phyloP scores from a whole-genome alignment of 208 protist species.

The Leishmania lainsoni region DNA sequence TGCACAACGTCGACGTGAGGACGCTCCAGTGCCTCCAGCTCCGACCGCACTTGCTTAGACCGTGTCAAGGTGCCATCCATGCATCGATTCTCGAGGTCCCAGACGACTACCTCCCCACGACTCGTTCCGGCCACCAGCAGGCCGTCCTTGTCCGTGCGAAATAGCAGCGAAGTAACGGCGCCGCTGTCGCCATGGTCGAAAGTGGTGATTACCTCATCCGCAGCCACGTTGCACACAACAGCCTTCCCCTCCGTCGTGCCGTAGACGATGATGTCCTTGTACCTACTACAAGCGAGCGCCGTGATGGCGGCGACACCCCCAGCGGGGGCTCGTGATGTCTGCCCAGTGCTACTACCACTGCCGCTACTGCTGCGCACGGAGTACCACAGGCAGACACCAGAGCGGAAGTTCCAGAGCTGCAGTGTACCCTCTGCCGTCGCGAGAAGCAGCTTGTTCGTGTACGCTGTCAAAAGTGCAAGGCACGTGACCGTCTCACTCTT shows the following conservation, averaged over 20 bases:
- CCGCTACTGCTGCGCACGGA: constrained; percentile 12
- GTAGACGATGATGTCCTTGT: constrained; percentile 88
- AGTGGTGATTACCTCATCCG: constrained; percentile 66
- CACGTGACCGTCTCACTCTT: constrained; percentile 61
- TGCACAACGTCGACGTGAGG: constrained; percentile 80
- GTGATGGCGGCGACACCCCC: constrained; percentile 37
- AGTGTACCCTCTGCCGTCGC: constrained; percentile 76
- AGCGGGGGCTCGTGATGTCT: neutral
- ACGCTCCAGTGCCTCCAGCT: constrained; percentile 64
- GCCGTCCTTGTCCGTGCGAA: constrained; percentile 79
- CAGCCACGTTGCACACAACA: constrained; percentile 65
- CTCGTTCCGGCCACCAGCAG: constrained; percentile 77
- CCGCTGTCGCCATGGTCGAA: constrained; percentile 65
- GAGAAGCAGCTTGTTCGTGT: constrained; percentile 88
- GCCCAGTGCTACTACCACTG: neutral
- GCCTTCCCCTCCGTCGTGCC: constrained; percentile 76
- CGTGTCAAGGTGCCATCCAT: constrained; percentile 87
- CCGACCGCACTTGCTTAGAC: constrained; percentile 70
- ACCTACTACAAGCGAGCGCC: constrained; percentile 60
- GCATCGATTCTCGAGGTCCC: constrained; percentile 81
- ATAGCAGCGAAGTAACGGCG: constrained; percentile 82
- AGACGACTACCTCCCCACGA: constrained; percentile 79
- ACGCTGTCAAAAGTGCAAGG: constrained; percentile 59
- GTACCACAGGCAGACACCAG: constrained; percentile 75
- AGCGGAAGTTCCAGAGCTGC: constrained; percentile 90